Base-by-base conservation (phyloP, 2,329 filamentous ascomycete species). In the Diaporthe sp. region DNA sequence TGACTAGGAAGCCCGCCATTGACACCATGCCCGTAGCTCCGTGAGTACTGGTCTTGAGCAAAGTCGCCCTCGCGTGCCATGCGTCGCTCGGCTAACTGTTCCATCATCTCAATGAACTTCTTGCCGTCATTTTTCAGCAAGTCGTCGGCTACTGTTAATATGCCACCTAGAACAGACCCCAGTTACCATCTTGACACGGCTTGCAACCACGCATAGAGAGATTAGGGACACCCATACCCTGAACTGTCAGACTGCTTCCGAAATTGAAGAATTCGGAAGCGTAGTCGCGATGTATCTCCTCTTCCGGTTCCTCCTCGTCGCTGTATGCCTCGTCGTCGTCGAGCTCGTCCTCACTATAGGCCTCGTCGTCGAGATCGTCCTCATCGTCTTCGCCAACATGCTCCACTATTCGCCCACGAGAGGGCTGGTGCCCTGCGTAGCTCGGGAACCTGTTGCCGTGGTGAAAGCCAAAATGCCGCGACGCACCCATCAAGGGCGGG, bases 31-130 rank as follows among this genome's bases (percentile, higher is more conserved):
- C 71, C 59, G 66, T 75, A 76, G 53, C 51, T 61, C 59, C 75
- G 70, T 30, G 72, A 47, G 27, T 76, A 76, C 78, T 90, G 87
- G 78, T 91, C 88, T 76, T 92, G 92, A 68, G 94, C 94, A 39
- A 59, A 74, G 82, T 98, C 95, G 85, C 97, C 96, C 86, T 98
- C 96, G 79, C 97, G 93, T 81, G 96, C 94, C 96, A 99, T 98
- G 79, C 97, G 92, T 80, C 96, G 94, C 86, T 99, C 97, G 50
- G 97, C 97, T 79, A 99, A 90, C 86, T 98, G 96, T 84, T 99
- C 97, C 97, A 99, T 99, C 97, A 99, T 99, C 83, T 99, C 97
- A 84, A 99, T 99, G 86, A 99, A 99, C 82, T 98, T 97, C 85
- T 97, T 98, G 80, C 97, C 97, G 84, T 99, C 97, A 85, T 99